These are phyloP conservation scores for Neonectria neomacrospora DNA, from an alignment of 2,329 filamentous ascomycete species.

Conservation along the genomic window DNA sequence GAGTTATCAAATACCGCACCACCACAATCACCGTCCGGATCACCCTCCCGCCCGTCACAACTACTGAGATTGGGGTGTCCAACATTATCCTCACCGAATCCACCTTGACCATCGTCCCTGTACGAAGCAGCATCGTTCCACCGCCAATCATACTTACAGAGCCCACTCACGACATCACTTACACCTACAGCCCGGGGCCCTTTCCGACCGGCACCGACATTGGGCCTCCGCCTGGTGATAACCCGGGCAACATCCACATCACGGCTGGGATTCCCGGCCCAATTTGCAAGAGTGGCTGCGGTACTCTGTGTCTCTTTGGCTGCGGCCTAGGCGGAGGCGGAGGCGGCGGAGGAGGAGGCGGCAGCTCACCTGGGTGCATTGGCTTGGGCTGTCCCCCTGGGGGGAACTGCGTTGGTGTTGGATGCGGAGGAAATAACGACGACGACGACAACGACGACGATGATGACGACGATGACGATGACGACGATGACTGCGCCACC, in stretches of 20 bases:
- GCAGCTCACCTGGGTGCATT: conserved; percentile 17
- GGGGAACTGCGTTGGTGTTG: conserved; percentile 22
- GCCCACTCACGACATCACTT: conserved; percentile 21
- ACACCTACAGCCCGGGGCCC: conserved; percentile 22
- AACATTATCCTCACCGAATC: conserved; percentile 22
- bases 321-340: conserved; percentile 13
- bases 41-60: conserved; percentile 24
- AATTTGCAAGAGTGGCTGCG: conserved; percentile 23
- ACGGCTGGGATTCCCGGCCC: conserved; percentile 14
- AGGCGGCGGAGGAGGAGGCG: conserved; percentile 15
- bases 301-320: conserved; percentile 16
- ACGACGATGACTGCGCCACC: conserved; percentile 19
- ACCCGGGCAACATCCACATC: conserved; percentile 18
- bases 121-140: conserved; percentile 25
- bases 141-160: conserved; percentile 23
- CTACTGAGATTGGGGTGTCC: conserved; percentile 24
- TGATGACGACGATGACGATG: conserved; percentile 18
- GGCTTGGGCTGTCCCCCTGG: conserved; percentile 18
- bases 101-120: conserved; percentile 10
- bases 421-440: conserved; percentile 14
- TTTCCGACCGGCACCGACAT: conserved; percentile 19
- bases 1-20: conserved; percentile 24
- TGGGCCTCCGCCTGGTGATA: conserved; percentile 20
- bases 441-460: conserved; percentile 12
- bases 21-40: conserved; percentile 27